phyloP scores from a whole-genome alignment of 768 basidiomycete species.

The Chalciporus pseudorubinellus region DNA sequence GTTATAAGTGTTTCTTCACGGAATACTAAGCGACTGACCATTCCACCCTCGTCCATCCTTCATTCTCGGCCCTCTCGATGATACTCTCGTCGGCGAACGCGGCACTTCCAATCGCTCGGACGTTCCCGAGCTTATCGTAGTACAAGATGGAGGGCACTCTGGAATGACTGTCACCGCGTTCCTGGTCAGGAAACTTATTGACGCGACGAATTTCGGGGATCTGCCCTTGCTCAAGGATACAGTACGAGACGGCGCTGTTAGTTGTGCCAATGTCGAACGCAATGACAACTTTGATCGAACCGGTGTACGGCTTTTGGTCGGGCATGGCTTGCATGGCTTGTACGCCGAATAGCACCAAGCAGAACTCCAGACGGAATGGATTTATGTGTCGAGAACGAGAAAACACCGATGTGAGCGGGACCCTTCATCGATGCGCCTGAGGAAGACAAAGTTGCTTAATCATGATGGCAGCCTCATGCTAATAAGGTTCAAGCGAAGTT shows the following conservation, averaged over 20 bases:
- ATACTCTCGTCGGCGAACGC: conserved; percentile 23
- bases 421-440: too few relatives aligned
- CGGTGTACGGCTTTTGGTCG: conserved; percentile 1
- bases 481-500: too few relatives aligned
- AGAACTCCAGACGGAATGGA: too few relatives aligned
- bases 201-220: conserved; percentile 13
- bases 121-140: conserved; percentile 37
- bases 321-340: conserved; percentile 3
- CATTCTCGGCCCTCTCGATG: conserved; percentile 5
- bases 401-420: too few relatives aligned
- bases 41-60: conserved; percentile 18
- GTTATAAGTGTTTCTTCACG: too few relatives aligned
- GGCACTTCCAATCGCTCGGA: conserved; percentile 40
- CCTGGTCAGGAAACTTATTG: conserved; percentile 40
- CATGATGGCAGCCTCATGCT: too few relatives aligned
- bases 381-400: too few relatives aligned
- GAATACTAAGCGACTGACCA: conserved; percentile 17
- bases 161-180: conserved; percentile 32
- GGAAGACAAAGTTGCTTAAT: too few relatives aligned
- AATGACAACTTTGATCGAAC: conserved; percentile 34
- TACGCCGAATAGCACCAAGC: too few relatives aligned
- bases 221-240: conserved; percentile 11
- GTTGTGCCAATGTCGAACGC: conserved; percentile 50
- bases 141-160: conserved; percentile 46
- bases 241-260: conserved; percentile 43